These are phyloP conservation scores for Pythium aristosporum DNA, from an alignment of 352 stramenopile genomes.

Conservation along the genomic window DNA sequence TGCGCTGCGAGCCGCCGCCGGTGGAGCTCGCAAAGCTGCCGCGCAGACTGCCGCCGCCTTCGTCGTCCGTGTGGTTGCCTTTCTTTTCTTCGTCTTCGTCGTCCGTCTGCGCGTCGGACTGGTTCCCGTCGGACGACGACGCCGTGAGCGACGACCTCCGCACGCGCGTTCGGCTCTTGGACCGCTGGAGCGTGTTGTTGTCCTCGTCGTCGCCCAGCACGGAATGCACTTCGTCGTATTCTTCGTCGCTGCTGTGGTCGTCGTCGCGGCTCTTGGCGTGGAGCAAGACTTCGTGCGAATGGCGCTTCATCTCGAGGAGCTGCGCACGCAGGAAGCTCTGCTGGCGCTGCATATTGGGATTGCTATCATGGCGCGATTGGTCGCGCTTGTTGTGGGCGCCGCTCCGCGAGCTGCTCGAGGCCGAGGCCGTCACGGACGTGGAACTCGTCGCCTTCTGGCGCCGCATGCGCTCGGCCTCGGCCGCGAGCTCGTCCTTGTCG, in stretches of 20 bases:
- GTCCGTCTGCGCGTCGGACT: conserved; percentile 22
- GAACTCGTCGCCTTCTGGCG: conserved; percentile 36
- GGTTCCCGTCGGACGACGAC: conserved; percentile 12
- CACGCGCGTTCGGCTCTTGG: conserved; percentile 10
- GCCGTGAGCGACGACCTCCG: conserved; percentile 14
- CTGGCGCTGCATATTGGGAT: conserved; percentile 49
- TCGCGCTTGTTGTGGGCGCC: conserved; percentile 7
- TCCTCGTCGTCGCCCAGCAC: conserved; percentile 33
- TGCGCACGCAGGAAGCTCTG: conserved; percentile 67
- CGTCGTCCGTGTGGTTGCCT: conserved; percentile 17
- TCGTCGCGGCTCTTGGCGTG: conserved; percentile 25
- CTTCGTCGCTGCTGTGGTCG: conserved; percentile 35
- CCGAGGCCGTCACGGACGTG: conserved; percentile 34
- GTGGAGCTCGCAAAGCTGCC: too few species aligned
- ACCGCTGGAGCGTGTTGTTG: conserved; percentile 9
- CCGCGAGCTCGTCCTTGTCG: conserved; percentile 55
- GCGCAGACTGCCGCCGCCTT: conserved; percentile 6
- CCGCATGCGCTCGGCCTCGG: conserved; percentile 35
- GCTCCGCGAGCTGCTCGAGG: conserved; percentile 21
- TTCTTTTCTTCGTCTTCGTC: conserved; percentile 24
- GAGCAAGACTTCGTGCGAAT: conserved; percentile 57
- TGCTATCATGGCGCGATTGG: conserved; percentile 15
- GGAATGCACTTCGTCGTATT: conserved; percentile 33
- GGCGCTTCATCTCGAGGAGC: conserved; percentile 76
- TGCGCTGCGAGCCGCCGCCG: too few species aligned